Percentiles rank a stretch among this genome's conserved stretches.
phyloP scores from a whole-genome alignment of 164 flowering plant species.

The Magnolia changhungtana region DNA sequence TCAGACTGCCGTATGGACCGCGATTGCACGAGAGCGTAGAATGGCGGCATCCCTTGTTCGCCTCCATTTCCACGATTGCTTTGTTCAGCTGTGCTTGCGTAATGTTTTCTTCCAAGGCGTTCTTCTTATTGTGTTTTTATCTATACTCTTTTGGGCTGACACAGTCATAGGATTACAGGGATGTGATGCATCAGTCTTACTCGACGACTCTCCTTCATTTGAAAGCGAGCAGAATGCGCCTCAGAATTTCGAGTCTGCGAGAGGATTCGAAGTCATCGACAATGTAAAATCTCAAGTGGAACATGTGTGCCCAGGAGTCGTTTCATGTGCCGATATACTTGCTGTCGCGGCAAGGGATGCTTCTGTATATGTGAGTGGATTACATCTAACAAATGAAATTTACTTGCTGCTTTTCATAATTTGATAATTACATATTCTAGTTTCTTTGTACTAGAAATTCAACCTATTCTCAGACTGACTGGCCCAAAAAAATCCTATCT shows the following conservation, averaged over 20 bases:
- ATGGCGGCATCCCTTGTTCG: constrained; percentile 31
- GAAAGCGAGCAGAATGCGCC: constrained; percentile 31
- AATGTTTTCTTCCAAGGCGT: not conserved
- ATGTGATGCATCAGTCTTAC: constrained; percentile 36
- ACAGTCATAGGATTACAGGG: constrained; percentile 19
- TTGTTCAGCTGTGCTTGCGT: constrained; percentile 20
- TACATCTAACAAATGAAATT: not conserved
- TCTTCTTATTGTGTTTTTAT: not conserved
- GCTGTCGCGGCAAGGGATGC: constrained; percentile 25
- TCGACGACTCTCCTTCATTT: constrained; percentile 27
- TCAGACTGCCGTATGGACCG: not conserved
- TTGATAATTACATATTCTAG: too few relatives aligned
- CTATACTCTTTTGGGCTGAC: not conserved
- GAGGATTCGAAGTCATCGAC: constrained; percentile 36
- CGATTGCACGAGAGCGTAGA: constrained; percentile 5
- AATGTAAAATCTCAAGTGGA: constrained; percentile 31
- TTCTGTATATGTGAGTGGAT: constrained; percentile 9
- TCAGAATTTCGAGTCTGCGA: constrained; percentile 23
- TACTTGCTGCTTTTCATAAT: too few relatives aligned
- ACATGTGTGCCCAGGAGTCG: constrained; percentile 23
- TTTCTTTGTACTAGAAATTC: too few relatives aligned
- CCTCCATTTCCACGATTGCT: constrained; percentile 35
- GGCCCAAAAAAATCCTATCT: too few relatives aligned
- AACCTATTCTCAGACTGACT: too few relatives aligned
- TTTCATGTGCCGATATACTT: constrained; percentile 38